phyloP scores from a whole-genome alignment of 352 stramenopile genomes.

The Phytophthora capsici region DNA sequence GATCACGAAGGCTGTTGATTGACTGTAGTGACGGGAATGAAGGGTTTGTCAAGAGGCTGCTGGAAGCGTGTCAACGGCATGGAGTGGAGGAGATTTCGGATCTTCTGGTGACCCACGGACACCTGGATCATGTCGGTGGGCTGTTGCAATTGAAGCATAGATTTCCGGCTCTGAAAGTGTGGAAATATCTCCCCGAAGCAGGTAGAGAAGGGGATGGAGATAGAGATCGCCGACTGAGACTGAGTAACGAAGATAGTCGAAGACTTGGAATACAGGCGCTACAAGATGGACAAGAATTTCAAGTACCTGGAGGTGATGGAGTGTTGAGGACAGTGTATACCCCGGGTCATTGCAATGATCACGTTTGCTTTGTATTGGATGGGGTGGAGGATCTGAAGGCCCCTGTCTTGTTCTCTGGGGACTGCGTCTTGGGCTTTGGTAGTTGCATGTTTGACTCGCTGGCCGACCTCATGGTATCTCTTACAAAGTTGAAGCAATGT shows the following conservation, averaged over 20 bases:
- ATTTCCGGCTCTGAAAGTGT: conserved; percentile 67
- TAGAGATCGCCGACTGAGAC: conserved; percentile 41
- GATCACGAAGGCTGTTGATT: conserved; percentile 67
- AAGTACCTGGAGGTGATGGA: conserved; percentile 18
- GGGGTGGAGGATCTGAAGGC: conserved; percentile 19
- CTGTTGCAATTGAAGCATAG: conserved; percentile 57
- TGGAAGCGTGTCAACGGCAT: conserved; percentile 44
- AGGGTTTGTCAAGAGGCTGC: conserved; percentile 53
- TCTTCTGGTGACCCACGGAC: conserved; percentile 90
- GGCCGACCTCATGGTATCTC: conserved; percentile 74
- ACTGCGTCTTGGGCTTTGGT: conserved; percentile 85
- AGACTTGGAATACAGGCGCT: conserved; percentile 51
- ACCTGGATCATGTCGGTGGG: conserved; percentile 91
- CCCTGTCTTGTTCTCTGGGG: conserved; percentile 74
- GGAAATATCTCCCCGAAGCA: conserved; percentile 65
- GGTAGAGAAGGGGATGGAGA: conserved; percentile 28
- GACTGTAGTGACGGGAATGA: conserved; percentile 82
- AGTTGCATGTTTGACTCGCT: conserved; percentile 90
- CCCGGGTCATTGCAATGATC: conserved; percentile 87
- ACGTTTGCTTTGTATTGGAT: conserved; percentile 82
- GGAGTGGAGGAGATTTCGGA: conserved; percentile 66
- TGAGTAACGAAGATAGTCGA: conserved; percentile 60
- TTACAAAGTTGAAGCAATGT: conserved; percentile 53
- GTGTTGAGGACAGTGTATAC: conserved; percentile 72
- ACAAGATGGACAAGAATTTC: conserved; percentile 50